phyloP scores from a whole-genome alignment of 192 early-diverging fungal genomes.

The Coemansia sp. region DNA sequence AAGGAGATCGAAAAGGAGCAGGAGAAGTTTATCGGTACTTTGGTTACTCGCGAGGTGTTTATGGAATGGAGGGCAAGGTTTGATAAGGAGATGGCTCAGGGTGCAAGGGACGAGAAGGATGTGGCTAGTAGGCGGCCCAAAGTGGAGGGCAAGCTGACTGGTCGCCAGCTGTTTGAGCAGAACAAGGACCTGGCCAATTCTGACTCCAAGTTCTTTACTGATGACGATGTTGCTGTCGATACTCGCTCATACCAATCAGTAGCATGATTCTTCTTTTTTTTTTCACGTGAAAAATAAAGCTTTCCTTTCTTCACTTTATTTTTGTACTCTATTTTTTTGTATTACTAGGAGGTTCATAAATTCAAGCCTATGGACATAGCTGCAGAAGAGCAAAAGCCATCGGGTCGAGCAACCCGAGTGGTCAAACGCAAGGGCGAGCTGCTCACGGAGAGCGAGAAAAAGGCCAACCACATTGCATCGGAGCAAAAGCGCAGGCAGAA shows the following conservation, averaged over 20 bases:
- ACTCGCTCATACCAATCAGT: conserved; percentile 55
- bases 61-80: conserved; percentile 77
- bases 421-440: conserved; percentile 62
- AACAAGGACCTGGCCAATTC: conserved; percentile 80
- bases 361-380: too few species aligned
- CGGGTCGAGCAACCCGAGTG: conserved; percentile 1
- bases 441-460: conserved; percentile 87
- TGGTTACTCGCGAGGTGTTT: conserved; percentile 76
- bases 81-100: conserved; percentile 60
- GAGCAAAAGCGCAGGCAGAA: conserved; percentile 92
- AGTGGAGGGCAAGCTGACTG: conserved; percentile 57
- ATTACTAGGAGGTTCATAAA: too few species aligned
- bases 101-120: neutral
- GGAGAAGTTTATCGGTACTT: conserved; percentile 75
- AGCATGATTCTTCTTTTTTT: conserved; percentile 21
- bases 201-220: conserved; percentile 77
- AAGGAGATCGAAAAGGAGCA: conserved; percentile 73
- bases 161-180: conserved; percentile 89
- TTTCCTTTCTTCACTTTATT: neutral
- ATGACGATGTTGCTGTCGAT: conserved; percentile 86
- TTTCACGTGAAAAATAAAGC: conserved; percentile 2
- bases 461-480: conserved; percentile 92
- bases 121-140: conserved; percentile 13
- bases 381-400: neutral
- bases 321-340: conserved; percentile 2